Conservation (phyloP, 768 basidiomycete species). For the Lactarius indigo region DNA sequence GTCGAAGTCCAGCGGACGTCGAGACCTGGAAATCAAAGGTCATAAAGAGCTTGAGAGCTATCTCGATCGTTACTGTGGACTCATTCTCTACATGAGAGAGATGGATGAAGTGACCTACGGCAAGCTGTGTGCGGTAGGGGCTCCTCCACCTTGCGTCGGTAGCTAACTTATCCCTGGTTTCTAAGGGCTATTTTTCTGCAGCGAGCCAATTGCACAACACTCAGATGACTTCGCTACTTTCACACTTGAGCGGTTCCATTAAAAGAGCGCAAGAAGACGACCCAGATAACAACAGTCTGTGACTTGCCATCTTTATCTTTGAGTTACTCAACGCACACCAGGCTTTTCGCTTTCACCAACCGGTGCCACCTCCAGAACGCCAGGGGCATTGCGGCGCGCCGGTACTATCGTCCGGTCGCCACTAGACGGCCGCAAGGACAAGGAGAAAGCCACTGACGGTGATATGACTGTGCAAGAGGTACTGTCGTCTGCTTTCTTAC, state of each 20-base stretch:
- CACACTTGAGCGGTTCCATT: constrained; percentile 53
- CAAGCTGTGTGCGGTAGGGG: constrained; percentile 81
- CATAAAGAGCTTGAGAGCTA: constrained; percentile 79
- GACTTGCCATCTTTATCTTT: not conserved
- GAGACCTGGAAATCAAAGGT: constrained; percentile 47
- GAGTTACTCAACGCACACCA: constrained; percentile 4
- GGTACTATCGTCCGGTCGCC: constrained; percentile 83
- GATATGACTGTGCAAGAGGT: constrained; percentile 74
- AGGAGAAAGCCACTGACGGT: constrained; percentile 53
- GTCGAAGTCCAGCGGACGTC: constrained; percentile 38
- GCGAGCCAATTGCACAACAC: constrained; percentile 75
- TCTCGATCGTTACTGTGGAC: constrained; percentile 81
- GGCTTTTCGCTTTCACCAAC: constrained; percentile 33
- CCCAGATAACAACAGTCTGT: constrained; percentile 42
- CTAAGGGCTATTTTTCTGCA: constrained; percentile 85
- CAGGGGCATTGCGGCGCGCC: constrained; percentile 69
- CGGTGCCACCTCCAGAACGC: constrained; percentile 45
- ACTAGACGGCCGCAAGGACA: constrained; percentile 53
- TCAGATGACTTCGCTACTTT: constrained; percentile 75
- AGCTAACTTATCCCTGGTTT: not conserved
- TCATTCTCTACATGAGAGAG: constrained; percentile 92
- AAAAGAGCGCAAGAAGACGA: constrained; percentile 74
- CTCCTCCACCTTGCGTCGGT: not conserved
- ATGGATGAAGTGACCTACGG: constrained; percentile 90
- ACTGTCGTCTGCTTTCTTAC: constrained; percentile 7